Evolutionary conservation across 768 basidiomycete genomes (phyloP).

Genomic region (Tylopilus sp.): DNA sequence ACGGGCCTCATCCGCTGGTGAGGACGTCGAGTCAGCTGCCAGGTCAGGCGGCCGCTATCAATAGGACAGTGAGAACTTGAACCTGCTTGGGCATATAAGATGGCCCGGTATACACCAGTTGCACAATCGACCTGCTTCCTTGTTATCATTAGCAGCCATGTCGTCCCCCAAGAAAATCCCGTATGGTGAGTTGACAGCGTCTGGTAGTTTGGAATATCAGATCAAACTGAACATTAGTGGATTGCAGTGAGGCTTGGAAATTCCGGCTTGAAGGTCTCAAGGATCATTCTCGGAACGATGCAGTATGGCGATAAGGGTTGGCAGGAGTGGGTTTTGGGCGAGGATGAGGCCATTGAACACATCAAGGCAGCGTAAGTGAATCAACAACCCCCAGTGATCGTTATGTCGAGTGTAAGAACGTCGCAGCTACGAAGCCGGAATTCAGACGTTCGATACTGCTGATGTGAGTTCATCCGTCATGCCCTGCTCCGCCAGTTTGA

Average conservation of each 20-base stretch:
- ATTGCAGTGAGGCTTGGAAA: constrained; percentile 40
- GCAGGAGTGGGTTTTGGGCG: constrained; percentile 50
- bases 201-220: background rate
- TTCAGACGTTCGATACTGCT: constrained; percentile 36
- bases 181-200: constrained; percentile 27
- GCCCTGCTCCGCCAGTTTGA: background rate
- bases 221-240: background rate
- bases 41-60: constrained; percentile 4
- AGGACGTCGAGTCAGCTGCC: constrained; percentile 4
- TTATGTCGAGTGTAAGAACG: background rate
- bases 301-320: constrained; percentile 45
- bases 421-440: constrained; percentile 33
- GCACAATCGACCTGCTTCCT: background rate
- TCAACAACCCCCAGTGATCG: background rate
- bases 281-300: constrained; percentile 49
- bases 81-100: background rate
- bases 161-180: constrained; percentile 25
- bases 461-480: constrained; percentile 20
- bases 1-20: too few relatives aligned
- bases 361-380: constrained; percentile 44
- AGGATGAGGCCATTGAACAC: constrained; percentile 43
- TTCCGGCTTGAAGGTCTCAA: constrained; percentile 50
- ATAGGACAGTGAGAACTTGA: constrained; percentile 18
- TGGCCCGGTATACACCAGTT: background rate
- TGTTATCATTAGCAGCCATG: constrained; percentile 14